These are phyloP conservation scores for Thielaviopsis musarum DNA, from an alignment of 2,329 filamentous ascomycete species.

Conservation along the genomic window DNA sequence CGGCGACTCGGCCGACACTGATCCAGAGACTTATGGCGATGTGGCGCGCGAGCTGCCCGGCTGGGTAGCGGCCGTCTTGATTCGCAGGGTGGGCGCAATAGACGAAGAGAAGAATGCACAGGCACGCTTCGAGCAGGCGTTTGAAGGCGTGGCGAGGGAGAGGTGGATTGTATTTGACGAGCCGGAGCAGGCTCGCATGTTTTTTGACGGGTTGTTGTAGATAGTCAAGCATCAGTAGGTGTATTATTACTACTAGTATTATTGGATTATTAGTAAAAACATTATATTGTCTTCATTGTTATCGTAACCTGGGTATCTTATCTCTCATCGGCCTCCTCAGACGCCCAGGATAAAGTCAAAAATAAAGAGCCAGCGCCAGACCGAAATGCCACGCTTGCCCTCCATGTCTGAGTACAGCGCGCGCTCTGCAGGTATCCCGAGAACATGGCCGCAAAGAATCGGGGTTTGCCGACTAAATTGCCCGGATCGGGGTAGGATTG, in stretches of 20 bases:
- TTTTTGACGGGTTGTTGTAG: slow-evolving; percentile 2
- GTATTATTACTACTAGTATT: not conserved
- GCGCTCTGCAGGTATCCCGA: slow-evolving; percentile 20
- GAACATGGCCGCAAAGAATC: slow-evolving; percentile 11
- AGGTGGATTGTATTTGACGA: slow-evolving; percentile 74
- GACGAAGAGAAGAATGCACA: slow-evolving; percentile 50
- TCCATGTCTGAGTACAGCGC: slow-evolving; percentile 18
- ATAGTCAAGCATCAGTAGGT: not conserved
- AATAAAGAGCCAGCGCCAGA: slow-evolving; percentile 24
- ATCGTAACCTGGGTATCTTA: no score
- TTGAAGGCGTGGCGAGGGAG: slow-evolving; percentile 51
- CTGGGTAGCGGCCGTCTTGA: slow-evolving; percentile 73
- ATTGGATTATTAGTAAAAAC: no score
- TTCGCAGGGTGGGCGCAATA: slow-evolving; percentile 59
- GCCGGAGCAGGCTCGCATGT: slow-evolving; percentile 26
- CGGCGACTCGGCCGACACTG: slow-evolving; percentile 80
- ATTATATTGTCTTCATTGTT: no score
- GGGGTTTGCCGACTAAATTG: no score
- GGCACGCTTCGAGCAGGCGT: slow-evolving; percentile 67
- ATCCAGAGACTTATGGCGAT: slow-evolving; percentile 79
- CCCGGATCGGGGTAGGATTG: no score
- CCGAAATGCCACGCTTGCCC: slow-evolving; percentile 19
- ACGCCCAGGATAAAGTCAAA: slow-evolving; percentile 10
- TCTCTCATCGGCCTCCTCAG: no score
- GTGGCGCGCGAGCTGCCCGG: slow-evolving; percentile 50